A percentile compares a stretch with the other conserved stretches of the same genome.
phyloP scores from a whole-genome alignment of 495 filamentous ascomycete species.

The Xylaria curta region DNA sequence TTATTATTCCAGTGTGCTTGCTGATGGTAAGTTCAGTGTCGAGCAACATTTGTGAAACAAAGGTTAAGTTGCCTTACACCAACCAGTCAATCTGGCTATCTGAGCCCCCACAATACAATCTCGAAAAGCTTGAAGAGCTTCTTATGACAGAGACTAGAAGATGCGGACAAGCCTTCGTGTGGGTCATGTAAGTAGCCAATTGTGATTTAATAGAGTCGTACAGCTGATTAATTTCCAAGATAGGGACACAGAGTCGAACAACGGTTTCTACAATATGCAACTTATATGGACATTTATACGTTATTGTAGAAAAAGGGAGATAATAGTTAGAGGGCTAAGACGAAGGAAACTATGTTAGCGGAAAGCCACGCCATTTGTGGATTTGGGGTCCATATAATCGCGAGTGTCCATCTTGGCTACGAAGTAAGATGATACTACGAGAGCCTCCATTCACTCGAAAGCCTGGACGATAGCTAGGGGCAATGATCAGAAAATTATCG shows the following conservation, averaged over 20 bases:
- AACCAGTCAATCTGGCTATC: conserved; percentile 7
- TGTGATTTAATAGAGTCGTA: neutral
- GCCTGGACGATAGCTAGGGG: neutral
- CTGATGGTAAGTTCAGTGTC: no score
- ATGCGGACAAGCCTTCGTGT: neutral
- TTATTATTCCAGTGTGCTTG: no score
- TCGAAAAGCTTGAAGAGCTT: neutral
- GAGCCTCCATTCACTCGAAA: neutral
- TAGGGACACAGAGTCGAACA: neutral
- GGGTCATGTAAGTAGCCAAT: conserved; percentile 10
- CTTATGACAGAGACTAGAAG: neutral
- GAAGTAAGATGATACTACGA: neutral
- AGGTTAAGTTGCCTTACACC: no score
- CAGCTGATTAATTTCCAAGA: neutral
- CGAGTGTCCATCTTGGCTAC: neutral
- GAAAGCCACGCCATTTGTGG: conserved; percentile 11
- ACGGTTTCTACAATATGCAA: conserved; percentile 1
- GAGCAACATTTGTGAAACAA: no score
- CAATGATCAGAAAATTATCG: no score
- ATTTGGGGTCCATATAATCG: conserved; percentile 2
- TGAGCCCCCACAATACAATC: neutral
- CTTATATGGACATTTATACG: conserved; percentile 9
- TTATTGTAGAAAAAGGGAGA: neutral
- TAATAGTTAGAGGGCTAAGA: neutral
- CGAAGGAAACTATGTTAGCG: conserved; percentile 1